A percentile compares a stretch with the other conserved stretches of the same genome.
phyloP scores from a whole-genome alignment of 73 alveolate species.

The Tetrahymena borealis region DNA sequence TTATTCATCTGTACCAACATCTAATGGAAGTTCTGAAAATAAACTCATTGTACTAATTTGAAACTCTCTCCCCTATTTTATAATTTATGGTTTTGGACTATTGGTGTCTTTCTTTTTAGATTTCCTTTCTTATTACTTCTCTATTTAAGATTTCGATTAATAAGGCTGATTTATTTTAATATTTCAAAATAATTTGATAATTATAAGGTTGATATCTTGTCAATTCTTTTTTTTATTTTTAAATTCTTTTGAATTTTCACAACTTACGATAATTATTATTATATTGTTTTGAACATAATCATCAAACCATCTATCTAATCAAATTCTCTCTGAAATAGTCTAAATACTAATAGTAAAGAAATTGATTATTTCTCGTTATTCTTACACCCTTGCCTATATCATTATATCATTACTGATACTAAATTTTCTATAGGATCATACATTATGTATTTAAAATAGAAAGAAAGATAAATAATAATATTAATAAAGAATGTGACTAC shows the following conservation, averaged over 20 bases:
- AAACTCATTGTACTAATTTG: background rate
- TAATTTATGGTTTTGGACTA: background rate
- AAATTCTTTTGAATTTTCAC: background rate
- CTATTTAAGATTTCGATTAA: background rate
- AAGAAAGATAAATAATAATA: too few species aligned
- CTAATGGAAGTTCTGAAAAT: background rate
- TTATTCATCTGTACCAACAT: constrained; percentile 6
- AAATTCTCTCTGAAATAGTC: too few species aligned
- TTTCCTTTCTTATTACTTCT: background rate
- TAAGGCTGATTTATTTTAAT: background rate
- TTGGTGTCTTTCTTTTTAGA: background rate
- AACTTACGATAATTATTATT: background rate
- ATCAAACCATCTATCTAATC: too few species aligned
- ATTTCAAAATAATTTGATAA: background rate
- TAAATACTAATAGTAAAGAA: too few species aligned
- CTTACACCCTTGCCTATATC: too few species aligned
- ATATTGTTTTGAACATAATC: background rate
- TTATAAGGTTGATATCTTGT: background rate
- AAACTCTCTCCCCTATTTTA: background rate
- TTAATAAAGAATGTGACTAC: too few species aligned
- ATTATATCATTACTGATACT: too few species aligned
- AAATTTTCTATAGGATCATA: too few species aligned
- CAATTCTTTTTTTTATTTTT: background rate
- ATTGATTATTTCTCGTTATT: too few species aligned
- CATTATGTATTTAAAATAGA: too few species aligned